Base-by-base conservation (phyloP, 2,329 filamentous ascomycete genomes). In the Calonectria montana region DNA sequence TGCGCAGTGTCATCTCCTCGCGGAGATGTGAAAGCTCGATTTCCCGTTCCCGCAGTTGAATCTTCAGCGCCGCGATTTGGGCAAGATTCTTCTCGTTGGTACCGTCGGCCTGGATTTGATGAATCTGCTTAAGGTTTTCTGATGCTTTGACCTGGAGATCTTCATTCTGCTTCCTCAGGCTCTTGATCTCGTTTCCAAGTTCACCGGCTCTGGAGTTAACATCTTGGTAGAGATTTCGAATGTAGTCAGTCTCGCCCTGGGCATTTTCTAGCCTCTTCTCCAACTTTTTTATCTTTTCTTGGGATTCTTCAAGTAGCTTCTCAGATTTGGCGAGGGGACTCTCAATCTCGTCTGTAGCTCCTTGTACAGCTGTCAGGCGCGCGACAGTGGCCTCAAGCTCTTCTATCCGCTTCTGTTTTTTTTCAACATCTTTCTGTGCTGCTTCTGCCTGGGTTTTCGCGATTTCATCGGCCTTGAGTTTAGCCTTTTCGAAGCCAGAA, bases 141-240 rank as follows among this genome's bases (percentile, higher is more conserved):
- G 83, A 80, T 2, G 87, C 85, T 66, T 82, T 84, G 47, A 81
- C 82, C 57, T 80, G 75, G 1, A 90, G 83, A 5, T 85, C 82
- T 23, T 81, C 80, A 18, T 87, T 81, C 29, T 83, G 81, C 12
- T 77, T 78, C 65, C 84, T 83, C 2, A 92, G 83, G 9, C 84
- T 82, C 21, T 80, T 80, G 74, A 88, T 89, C 76, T 90, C 87
- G 2, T 82, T 77, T 23, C 83, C 81, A 3, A 90, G 81, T 18
- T 85, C 83, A 16, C 83, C 83, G 2, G 86, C 87, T 1, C 84
- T 80, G 37, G 86, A 85, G 10, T 89, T 90, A 1, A 88, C 87
- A 25, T 88, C 84, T 75, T 93, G 91, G 76, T 93, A 94, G 12
- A 87, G 84, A 4, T 86, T 85, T 65, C 89, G 87, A 15, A 87